Conservation (phyloP, 2,329 filamentous ascomycete genomes). For the Colletotrichum tabaci region DNA sequence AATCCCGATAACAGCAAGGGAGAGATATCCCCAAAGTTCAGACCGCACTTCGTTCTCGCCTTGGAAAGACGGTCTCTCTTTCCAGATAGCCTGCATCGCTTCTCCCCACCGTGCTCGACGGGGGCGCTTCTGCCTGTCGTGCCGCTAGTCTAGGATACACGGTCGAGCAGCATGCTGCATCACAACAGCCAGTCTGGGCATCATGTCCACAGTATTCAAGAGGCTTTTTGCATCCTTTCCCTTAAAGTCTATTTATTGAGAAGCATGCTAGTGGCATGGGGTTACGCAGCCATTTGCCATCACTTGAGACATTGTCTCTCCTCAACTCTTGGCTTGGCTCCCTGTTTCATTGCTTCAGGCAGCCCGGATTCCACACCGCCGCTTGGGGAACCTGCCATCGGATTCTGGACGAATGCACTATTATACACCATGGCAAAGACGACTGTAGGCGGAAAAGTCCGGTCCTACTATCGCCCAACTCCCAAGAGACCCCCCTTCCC, state of each 20-base stretch:
- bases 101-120: too few species aligned
- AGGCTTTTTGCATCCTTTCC: not conserved
- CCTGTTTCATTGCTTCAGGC: not conserved
- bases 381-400: not conserved
- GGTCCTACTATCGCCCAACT: not conserved
- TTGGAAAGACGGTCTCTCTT: not conserved
- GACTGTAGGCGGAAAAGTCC: not conserved
- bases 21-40: not conserved
- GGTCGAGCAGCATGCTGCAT: not conserved
- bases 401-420: not conserved
- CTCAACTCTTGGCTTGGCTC: not conserved
- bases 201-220: not conserved
- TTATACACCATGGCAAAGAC: not conserved
- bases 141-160: not conserved
- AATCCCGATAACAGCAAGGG: not conserved
- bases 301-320: not conserved
- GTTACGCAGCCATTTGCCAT: not conserved
- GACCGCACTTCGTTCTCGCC: not conserved
- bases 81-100: not conserved
- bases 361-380: constrained; percentile 5
- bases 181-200: not conserved
- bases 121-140: not conserved
- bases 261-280: not conserved
- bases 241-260: not conserved
- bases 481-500: not conserved